Conservation (phyloP, 345 rosid species). For the Syzygium oleosum region DNA sequence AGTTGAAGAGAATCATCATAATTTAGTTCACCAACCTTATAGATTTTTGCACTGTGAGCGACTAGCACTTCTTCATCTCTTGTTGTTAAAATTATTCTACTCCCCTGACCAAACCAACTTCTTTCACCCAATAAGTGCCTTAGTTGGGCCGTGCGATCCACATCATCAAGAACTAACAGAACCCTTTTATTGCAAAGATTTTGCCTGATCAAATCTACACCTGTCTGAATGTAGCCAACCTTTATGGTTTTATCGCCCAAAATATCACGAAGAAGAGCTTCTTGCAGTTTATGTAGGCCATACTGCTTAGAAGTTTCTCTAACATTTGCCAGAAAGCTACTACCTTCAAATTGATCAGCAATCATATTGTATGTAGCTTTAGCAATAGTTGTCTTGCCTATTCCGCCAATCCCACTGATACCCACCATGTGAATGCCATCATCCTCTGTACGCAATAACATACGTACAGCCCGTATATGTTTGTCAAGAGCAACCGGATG, state of each 20-base stretch:
- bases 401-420: neutral
- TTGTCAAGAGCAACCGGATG: slow-evolving; percentile 5
- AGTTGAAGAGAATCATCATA: slow-evolving; percentile 7
- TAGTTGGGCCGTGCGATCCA: slow-evolving; percentile 1
- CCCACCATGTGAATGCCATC: neutral
- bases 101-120: slow-evolving; percentile 6
- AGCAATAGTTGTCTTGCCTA: slow-evolving; percentile 16
- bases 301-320: slow-evolving; percentile 6
- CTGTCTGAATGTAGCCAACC: neutral
- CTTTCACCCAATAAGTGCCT: neutral
- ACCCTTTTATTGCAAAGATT: slow-evolving; percentile 1
- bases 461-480: neutral
- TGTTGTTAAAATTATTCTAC: slow-evolving; percentile 9
- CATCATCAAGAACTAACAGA: slow-evolving; percentile 16
- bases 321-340: slow-evolving; percentile 23
- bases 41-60: neutral
- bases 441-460: neutral
- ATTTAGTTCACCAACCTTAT: neutral
- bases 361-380: slow-evolving; percentile 9
- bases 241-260: neutral
- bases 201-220: neutral
- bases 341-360: slow-evolving; percentile 21
- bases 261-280: slow-evolving; percentile 5
- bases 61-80: neutral
- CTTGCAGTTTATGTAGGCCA: neutral